Base-by-base conservation (phyloP, 768 basidiomycete species). In the Auricularia sp. region DNA sequence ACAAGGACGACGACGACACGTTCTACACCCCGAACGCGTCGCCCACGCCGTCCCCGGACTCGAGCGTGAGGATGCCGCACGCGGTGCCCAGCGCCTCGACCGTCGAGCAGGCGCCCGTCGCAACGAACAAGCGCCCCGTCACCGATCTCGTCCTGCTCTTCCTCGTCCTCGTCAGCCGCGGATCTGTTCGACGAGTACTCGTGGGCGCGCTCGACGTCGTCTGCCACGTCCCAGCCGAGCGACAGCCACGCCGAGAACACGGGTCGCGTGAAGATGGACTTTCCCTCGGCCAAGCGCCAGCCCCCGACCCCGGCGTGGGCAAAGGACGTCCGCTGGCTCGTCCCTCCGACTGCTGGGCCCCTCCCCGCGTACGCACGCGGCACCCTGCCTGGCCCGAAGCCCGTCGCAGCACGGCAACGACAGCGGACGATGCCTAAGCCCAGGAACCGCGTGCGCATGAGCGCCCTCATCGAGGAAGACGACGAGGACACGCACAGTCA, bases 301-400 rank as follows among this genome's bases (percentile, higher is more conserved):
- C 43, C 35, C 36, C 68, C 34, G 16, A 6, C 44, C 21, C 62
- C 33, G 18, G 83, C 87, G 67, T 89, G 86, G 88, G 81, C 84
- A 12, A 82, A 80, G 66, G 87, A 89, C 61, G 82, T 87, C 18
- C 80, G 84, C 39, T 87, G 84, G 84, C 82, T 90, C 36, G 80
- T 75, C 36, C 71, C 76, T 61, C 71, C 81, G 44, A 71, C 74
- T 29, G 36, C 68, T 12, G 34, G 29, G 29, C 39, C 43, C 51
- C 14, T 56, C 18, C 42, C 42, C 62, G 63, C 42, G 35, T 60
- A 59, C 29, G 23, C 56, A 7, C 56, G 56, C 23, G 42, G 39
- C 39, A 42, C 12, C 8, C 39, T 8, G 39, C 39, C 39, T 51
- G 16, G 36, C 62, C 62, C 67, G 61, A 64, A 66, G 53, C 58